A percentile compares a stretch with the other conserved stretches of the same genome.
Conservation (phyloP, 192 early-diverging fungal genomes). For the Backusella parvicylindrica region DNA sequence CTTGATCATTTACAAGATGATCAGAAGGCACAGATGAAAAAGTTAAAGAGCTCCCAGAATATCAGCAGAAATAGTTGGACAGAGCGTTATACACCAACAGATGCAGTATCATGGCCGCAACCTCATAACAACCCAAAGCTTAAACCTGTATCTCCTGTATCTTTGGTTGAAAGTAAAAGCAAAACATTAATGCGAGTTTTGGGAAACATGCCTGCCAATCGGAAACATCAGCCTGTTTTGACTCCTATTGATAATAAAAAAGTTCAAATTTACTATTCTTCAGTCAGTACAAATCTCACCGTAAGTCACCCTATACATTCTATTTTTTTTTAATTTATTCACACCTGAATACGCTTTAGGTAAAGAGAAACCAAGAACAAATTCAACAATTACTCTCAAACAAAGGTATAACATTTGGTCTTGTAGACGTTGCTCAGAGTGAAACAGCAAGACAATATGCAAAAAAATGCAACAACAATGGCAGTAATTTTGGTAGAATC, state of each 20-base stretch:
- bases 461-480: slow-evolving; percentile 38
- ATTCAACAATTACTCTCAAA: slow-evolving; percentile 34
- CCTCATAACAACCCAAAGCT: slow-evolving; percentile 16
- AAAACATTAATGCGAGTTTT: neutral
- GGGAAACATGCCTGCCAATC: neutral
- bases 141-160: slow-evolving; percentile 1
- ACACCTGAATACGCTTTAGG: slow-evolving; percentile 10
- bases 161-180: slow-evolving; percentile 12
- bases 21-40: slow-evolving; percentile 18
- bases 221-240: slow-evolving; percentile 1
- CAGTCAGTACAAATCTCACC: slow-evolving; percentile 41
- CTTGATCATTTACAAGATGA: slow-evolving; percentile 13
- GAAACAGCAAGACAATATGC: slow-evolving; percentile 39
- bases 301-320: slow-evolving; percentile 11
- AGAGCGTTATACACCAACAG: slow-evolving; percentile 20
- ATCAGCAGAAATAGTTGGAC: slow-evolving; percentile 4
- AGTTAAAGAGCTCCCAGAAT: slow-evolving; percentile 4
- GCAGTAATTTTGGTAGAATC: slow-evolving; percentile 19
- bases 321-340: neutral
- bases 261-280: slow-evolving; percentile 48
- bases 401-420: slow-evolving; percentile 34
- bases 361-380: slow-evolving; percentile 42
- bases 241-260: slow-evolving; percentile 29
- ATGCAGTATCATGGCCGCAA: slow-evolving; percentile 38
- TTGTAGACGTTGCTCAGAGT: slow-evolving; percentile 41